phyloP scores from a whole-genome alignment of 768 basidiomycete species.

The Auricularia auricula-judae region DNA sequence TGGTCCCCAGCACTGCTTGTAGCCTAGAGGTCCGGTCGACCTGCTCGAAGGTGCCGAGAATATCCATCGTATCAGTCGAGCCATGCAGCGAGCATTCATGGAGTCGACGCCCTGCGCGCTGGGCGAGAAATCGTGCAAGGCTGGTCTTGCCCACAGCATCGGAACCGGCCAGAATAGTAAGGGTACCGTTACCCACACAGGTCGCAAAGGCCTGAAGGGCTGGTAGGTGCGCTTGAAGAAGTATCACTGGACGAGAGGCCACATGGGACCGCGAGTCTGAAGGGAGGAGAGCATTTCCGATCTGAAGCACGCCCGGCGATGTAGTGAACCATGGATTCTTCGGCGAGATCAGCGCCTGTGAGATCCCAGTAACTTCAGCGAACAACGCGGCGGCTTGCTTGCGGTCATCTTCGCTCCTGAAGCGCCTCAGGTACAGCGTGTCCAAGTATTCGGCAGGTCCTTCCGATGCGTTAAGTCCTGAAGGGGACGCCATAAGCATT shows the following conservation, averaged over 20 bases:
- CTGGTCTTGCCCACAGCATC: conserved; percentile 70
- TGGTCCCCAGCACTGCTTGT: background rate
- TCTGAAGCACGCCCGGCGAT: conserved; percentile 31
- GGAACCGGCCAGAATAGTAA: conserved; percentile 77
- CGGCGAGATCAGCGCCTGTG: conserved; percentile 25
- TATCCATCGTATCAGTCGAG: conserved; percentile 86
- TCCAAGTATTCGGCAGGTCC: conserved; percentile 42
- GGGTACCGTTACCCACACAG: conserved; percentile 68
- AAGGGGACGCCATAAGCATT: conserved; percentile 31
- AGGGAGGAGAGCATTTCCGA: conserved; percentile 38
- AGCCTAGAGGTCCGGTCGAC: conserved; percentile 33
- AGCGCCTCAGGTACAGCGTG: conserved; percentile 74
- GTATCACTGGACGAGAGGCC: conserved; percentile 30
- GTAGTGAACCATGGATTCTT: conserved; percentile 19
- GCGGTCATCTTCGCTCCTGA: conserved; percentile 66
- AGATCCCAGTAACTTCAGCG: conserved; percentile 24
- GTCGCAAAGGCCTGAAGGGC: conserved; percentile 66
- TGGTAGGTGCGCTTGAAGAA: conserved; percentile 53
- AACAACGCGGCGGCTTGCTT: conserved; percentile 39
- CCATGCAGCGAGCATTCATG: conserved; percentile 70
- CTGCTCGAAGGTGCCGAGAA: conserved; percentile 94
- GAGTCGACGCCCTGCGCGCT: conserved; percentile 55
- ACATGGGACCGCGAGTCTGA: conserved; percentile 23
- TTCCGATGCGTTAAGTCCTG: conserved; percentile 13
- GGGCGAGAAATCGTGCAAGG: conserved; percentile 58